phyloP scores from a whole-genome alignment of 2,329 filamentous ascomycete genomes.

The Rugonectria rugulosa region DNA sequence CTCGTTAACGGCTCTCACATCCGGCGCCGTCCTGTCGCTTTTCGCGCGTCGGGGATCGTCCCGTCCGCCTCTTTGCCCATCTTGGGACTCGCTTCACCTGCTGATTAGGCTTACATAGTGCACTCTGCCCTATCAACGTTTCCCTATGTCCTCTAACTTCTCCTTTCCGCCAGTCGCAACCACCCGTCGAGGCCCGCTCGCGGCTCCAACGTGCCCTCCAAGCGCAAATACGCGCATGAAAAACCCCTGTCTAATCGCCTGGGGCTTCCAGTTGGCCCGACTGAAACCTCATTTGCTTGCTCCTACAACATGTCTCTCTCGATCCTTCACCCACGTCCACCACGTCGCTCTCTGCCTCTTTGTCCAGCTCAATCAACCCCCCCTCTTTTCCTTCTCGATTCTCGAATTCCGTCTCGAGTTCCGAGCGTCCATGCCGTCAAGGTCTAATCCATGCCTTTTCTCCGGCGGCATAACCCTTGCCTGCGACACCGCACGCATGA shows the following conservation, averaged over 20 bases:
- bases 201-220: conserved; percentile 22
- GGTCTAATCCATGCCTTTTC: conserved; percentile 5
- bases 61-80: conserved; percentile 4
- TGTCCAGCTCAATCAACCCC: background rate
- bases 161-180: conserved; percentile 2
- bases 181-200: conserved; percentile 1
- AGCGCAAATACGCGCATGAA: conserved; percentile 33
- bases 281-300: conserved; percentile 28
- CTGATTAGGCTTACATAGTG: conserved; percentile 7
- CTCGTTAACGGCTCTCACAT: background rate
- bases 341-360: background rate
- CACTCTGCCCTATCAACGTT: conserved; percentile 8
- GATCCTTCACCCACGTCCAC: background rate
- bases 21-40: conserved; percentile 7
- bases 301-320: conserved; percentile 1
- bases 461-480: conserved; percentile 23
- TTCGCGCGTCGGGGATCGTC: background rate
- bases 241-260: conserved; percentile 26
- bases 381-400: conserved; percentile 1
- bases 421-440: conserved; percentile 12
- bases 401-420: conserved; percentile 14
- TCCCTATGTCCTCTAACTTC: background rate
- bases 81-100: conserved; percentile 17
- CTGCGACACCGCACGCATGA: conserved; percentile 33
- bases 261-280: conserved; percentile 23